Evolutionary conservation across 179 eudicot genomes (phyloP).

Genomic region (Actinidia polygama): DNA sequence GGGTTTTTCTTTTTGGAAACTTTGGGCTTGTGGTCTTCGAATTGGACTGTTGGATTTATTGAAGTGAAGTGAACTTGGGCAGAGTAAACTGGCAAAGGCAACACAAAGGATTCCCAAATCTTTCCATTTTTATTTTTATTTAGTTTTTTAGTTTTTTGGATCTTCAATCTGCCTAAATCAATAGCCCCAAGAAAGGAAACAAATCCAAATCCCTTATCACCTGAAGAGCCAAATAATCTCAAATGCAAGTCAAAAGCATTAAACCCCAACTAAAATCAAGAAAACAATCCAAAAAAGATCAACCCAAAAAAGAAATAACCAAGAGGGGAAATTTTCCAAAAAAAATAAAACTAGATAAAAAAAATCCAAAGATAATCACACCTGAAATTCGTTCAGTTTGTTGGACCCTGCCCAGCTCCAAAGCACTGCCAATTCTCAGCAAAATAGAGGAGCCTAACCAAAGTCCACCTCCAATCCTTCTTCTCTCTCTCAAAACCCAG

Average conservation of each 20-base stretch:
- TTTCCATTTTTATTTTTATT: background rate
- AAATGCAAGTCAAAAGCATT: constrained; percentile 2
- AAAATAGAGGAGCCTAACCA: constrained; percentile 23
- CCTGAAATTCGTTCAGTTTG: constrained; percentile 38
- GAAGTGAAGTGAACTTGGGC: too few relatives aligned
- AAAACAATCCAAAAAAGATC: background rate
- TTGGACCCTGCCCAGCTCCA: constrained; percentile 27
- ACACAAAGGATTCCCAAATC: too few relatives aligned
- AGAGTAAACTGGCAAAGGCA: too few relatives aligned
- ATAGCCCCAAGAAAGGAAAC: constrained; percentile 8
- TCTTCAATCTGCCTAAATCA: background rate
- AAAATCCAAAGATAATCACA: background rate
- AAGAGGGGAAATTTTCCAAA: background rate
- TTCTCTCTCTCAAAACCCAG: constrained; percentile 20
- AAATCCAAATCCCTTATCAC: constrained; percentile 14
- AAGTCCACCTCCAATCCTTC: constrained; percentile 25
- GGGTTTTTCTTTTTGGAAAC: too few relatives aligned
- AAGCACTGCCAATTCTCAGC: constrained; percentile 22
- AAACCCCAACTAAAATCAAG: background rate
- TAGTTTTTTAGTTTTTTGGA: background rate
- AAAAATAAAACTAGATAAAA: background rate
- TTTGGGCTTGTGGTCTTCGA: too few relatives aligned
- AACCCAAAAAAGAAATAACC: background rate
- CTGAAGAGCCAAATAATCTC: background rate
- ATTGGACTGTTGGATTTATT: too few relatives aligned